These are phyloP conservation scores for Cadophora malorum DNA, from an alignment of 2,329 filamentous ascomycete genomes.

Conservation along the genomic window DNA sequence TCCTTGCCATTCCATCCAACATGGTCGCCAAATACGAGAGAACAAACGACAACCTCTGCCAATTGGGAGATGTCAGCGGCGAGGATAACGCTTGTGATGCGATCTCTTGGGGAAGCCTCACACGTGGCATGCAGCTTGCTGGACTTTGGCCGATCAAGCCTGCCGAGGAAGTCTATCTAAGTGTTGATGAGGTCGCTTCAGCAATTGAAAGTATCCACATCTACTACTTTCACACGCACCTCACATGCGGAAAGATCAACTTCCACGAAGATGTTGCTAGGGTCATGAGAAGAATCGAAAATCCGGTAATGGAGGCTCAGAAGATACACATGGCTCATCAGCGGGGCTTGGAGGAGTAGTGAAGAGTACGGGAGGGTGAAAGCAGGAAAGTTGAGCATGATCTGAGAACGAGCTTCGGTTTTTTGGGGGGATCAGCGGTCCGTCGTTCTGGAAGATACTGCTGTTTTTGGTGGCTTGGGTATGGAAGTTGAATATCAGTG, in stretches of 20 bases:
- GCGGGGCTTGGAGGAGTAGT: neutral
- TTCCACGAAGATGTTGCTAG: neutral
- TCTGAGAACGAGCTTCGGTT: too few species aligned
- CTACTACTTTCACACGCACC: neutral
- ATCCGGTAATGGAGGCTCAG: neutral
- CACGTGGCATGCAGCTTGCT: neutral
- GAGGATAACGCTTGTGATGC: slow-evolving; percentile 15
- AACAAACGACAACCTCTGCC: slow-evolving; percentile 5
- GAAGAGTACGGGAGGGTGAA: too few species aligned
- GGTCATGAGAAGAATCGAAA: neutral
- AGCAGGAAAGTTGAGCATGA: too few species aligned
- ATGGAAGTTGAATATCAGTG: too few species aligned
- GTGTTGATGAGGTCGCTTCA: neutral
- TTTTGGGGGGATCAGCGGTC: too few species aligned
- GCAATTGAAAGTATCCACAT: slow-evolving; percentile 9
- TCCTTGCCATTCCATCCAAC: slow-evolving; percentile 10
- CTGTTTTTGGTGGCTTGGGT: too few species aligned
- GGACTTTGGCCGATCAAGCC: slow-evolving; percentile 14
- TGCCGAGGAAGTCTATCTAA: neutral
- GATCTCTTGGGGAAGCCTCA: slow-evolving; percentile 8
- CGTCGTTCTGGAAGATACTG: too few species aligned
- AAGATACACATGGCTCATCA: slow-evolving; percentile 1
- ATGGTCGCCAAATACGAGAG: slow-evolving; percentile 3
- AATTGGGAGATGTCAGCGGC: neutral
- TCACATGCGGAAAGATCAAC: neutral